Evolutionary conservation across 805 yeast species (phyloP).

Genomic region (Metschnikowia koreensis): DNA sequence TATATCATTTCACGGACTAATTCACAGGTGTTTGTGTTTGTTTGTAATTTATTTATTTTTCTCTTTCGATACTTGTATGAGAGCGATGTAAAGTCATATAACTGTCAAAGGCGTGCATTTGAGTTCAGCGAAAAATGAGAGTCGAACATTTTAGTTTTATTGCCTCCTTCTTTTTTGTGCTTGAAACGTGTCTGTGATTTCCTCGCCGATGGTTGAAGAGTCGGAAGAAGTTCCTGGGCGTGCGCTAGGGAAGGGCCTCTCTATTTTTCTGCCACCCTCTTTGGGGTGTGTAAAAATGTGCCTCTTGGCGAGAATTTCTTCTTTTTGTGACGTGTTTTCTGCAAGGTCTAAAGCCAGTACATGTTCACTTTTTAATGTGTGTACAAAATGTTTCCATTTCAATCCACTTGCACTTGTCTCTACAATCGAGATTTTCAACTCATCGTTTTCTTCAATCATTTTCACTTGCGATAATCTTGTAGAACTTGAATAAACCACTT

Average conservation of each 20-base stretch:
- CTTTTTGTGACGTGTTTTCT: neutral
- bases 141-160: neutral
- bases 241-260: neutral
- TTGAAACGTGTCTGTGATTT: constrained; percentile 18
- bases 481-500: constrained; percentile 11
- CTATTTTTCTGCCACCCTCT: neutral
- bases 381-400: constrained; percentile 6
- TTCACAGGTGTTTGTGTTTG: neutral
- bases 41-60: too few species aligned
- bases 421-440: constrained; percentile 6
- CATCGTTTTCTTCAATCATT: neutral
- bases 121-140: too few species aligned
- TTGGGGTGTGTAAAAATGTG: neutral
- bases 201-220: constrained; percentile 2
- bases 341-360: neutral
- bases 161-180: constrained; percentile 9
- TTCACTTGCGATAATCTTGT: neutral
- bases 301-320: neutral
- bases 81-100: too few species aligned
- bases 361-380: neutral
- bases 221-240: neutral
- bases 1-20: neutral
- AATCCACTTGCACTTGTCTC: constrained; percentile 14
- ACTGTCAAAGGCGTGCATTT: too few species aligned
- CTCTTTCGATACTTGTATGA: too few species aligned